Evolutionary conservation across 768 basidiomycete genomes (phyloP), one percentile per base, ranked within the genome.

Genomic region (Suillus placidus): DNA sequence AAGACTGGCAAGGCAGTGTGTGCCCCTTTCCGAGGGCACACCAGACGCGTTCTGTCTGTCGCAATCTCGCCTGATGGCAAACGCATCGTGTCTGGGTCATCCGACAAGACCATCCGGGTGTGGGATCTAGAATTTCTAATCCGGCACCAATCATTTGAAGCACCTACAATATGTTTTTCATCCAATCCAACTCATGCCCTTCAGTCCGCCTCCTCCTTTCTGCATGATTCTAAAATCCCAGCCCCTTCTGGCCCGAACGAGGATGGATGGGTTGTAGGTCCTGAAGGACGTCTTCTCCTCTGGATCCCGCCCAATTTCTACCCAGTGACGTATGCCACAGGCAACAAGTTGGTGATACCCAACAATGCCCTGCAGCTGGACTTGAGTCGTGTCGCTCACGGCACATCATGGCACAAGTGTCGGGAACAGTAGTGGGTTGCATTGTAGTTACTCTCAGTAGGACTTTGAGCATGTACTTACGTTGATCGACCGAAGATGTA

Each of bases 51-150:
- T n/a, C n/a, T n/a, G n/a, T n/a, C n/a, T n/a, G n/a, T n/a, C n/a
- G n/a, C n/a, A n/a, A n/a, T n/a, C n/a, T n/a, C n/a, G n/a, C n/a
- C n/a, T n/a, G n/a, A n/a, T n/a, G n/a, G n/a, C n/a, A n/a, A n/a
- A n/a, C n/a, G n/a, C n/a, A n/a, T n/a, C 7, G 58, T 64, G 20
- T 64, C 58, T 7, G 60, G 64, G 12, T 62, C 63, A 7, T 4
- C 0, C 9, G 64, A 64, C n/a, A 32, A 32, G 23, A 61, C 26
- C 2, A n/a, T 64, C 14, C 23, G 58, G 13, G 37, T 49, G 26
- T 62, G 64, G 64, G 43, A 62, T 34, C 9, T 57, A 30, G 40
- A 38, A 6, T 34, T 32, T 3, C 20, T 34, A 0, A 12, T 6
- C 54, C 49, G 6, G 5, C 5, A 34, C 26, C 23, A 23, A 6